These are phyloP conservation scores for Salix udensis DNA, from an alignment of 345 rosid genomes.

Conservation along the genomic window DNA sequence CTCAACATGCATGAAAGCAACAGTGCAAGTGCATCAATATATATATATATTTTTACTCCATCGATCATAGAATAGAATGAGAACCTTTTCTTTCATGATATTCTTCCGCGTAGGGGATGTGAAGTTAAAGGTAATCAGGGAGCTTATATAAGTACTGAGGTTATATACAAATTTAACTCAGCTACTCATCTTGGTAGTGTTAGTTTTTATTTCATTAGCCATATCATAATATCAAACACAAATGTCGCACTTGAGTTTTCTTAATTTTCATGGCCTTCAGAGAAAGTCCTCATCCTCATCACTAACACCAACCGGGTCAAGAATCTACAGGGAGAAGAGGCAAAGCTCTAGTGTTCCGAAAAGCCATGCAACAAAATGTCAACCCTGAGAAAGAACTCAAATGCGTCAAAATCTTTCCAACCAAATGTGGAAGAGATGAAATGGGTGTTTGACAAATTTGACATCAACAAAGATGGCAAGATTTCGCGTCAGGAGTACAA, in stretches of 20 bases:
- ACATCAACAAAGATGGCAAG: constrained; percentile 26
- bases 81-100: background rate
- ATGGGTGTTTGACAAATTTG: constrained; percentile 24
- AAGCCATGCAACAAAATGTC: too few relatives aligned
- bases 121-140: background rate
- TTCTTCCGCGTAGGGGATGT: constrained; percentile 12
- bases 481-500: constrained; percentile 21
- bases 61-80: background rate
- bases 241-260: constrained; percentile 29
- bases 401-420: constrained; percentile 5
- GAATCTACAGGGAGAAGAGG: constrained; percentile 8
- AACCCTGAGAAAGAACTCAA: constrained; percentile 1
- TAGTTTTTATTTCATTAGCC: too few relatives aligned
- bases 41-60: too few relatives aligned
- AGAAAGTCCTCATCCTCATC: constrained; percentile 14
- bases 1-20: background rate
- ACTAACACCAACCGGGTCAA: constrained; percentile 13
- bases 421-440: constrained; percentile 44
- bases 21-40: too few relatives aligned
- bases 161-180: too few relatives aligned
- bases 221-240: background rate
- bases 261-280: constrained; percentile 23
- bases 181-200: too few relatives aligned
- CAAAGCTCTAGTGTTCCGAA: too few relatives aligned
- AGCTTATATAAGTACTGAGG: too few relatives aligned